phyloP scores from a whole-genome alignment of 2,329 filamentous ascomycete species.

The Exophiala phaeomuriformis region DNA sequence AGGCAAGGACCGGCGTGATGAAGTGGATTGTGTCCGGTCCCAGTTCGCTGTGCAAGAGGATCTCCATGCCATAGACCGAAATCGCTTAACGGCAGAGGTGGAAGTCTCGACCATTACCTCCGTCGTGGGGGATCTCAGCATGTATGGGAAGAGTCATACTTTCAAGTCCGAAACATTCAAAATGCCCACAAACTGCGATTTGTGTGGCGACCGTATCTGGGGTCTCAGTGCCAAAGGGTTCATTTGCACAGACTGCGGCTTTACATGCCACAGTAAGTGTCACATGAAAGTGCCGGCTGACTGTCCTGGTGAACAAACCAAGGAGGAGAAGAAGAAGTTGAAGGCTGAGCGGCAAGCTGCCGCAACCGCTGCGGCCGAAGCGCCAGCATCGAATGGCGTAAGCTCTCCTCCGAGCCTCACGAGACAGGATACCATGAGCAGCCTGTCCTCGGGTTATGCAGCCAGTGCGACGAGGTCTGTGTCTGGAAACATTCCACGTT shows the following conservation, averaged over 20 bases:
- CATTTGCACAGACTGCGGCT: constrained; percentile 91
- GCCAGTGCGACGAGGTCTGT: constrained; percentile 70
- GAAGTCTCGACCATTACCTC: constrained; percentile 90
- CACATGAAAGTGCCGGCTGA: constrained; percentile 97
- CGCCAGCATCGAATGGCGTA: constrained; percentile 43
- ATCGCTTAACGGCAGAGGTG: constrained; percentile 79
- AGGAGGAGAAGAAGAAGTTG: constrained; percentile 91
- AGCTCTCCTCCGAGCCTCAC: constrained; percentile 52
- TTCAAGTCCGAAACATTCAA: constrained; percentile 99
- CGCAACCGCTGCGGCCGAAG: constrained; percentile 51
- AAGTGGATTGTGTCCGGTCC: constrained; percentile 74
- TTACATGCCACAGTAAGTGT: constrained; percentile 97
- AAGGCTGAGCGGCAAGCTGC: constrained; percentile 78
- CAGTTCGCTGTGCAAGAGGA: constrained; percentile 79
- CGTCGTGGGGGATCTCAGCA: constrained; percentile 82
- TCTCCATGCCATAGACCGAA: constrained; percentile 75
- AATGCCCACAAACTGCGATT: constrained; percentile 95
- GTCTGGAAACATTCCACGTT: constrained; percentile 50
- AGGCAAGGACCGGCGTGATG: constrained; percentile 80
- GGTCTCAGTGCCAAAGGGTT: constrained; percentile 93
- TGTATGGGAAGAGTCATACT: constrained; percentile 90
- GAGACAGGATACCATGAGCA: constrained; percentile 82
- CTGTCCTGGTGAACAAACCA: constrained; percentile 86
- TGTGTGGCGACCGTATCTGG: constrained; percentile 96
- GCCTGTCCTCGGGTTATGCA: constrained; percentile 79